Percentiles rank a stretch among this genome's conserved stretches.
Evolutionary conservation across 495 filamentous ascomycete genomes (phyloP).

Genomic region (Lophiotrema nucula): DNA sequence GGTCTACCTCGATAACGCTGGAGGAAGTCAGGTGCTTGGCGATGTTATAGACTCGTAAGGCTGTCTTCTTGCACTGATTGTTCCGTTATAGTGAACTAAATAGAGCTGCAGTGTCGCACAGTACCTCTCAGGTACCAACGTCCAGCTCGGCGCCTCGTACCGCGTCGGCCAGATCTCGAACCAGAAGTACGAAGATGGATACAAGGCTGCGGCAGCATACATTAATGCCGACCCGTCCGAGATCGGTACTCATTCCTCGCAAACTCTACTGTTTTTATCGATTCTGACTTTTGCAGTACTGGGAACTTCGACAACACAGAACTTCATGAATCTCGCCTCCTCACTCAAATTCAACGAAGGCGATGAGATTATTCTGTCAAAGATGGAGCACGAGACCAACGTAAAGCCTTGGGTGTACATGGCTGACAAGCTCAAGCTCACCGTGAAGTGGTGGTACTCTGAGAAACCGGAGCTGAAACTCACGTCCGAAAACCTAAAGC

Average conservation of each 20-base stretch:
- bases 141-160: constrained; percentile 71
- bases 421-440: constrained; percentile 55
- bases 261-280: neutral
- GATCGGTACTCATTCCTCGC: constrained; percentile 48
- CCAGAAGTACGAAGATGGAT: constrained; percentile 53
- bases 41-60: constrained; percentile 64
- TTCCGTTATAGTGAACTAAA: neutral
- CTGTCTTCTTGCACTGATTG: neutral
- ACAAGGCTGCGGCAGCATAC: constrained; percentile 62
- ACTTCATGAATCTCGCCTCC: constrained; percentile 67
- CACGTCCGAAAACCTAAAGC: constrained; percentile 49
- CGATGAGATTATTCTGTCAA: constrained; percentile 64
- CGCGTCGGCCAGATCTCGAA: constrained; percentile 54
- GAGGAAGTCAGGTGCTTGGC: constrained; percentile 66
- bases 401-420: constrained; percentile 66
- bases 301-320: constrained; percentile 68
- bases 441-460: constrained; percentile 66
- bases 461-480: constrained; percentile 50
- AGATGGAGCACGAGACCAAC: constrained; percentile 72
- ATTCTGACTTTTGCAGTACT: constrained; percentile 46
- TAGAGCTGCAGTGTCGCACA: constrained; percentile 52
- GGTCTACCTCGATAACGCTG: constrained; percentile 73
- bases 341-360: constrained; percentile 57
- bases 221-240: constrained; percentile 64
- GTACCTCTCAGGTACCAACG: constrained; percentile 66